Evolutionary conservation across 257 asterid species (phyloP).

Genomic region (Solanum habrochaites): DNA sequence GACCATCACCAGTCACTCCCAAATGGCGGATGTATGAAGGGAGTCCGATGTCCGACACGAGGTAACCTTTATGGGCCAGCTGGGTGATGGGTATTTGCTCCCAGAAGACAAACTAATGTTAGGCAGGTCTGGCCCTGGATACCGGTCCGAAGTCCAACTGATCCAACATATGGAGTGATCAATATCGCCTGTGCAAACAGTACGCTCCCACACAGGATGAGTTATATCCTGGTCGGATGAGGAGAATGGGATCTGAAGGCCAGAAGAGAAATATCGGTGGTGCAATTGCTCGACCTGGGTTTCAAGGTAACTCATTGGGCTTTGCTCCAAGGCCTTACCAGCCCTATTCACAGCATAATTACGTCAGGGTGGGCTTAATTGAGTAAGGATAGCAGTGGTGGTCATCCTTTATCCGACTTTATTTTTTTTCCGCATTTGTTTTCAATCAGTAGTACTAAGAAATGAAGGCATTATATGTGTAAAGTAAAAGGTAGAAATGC

Average conservation of each 20-base stretch:
- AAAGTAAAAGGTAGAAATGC: background rate
- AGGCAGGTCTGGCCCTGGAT: background rate
- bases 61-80: conserved; percentile 5
- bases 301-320: conserved; percentile 16
- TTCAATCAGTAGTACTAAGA: background rate
- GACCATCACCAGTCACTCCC: background rate
- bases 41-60: conserved; percentile 7
- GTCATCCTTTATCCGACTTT: background rate
- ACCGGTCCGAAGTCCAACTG: conserved; percentile 4
- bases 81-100: conserved; percentile 10
- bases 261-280: conserved; percentile 6
- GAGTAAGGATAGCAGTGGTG: conserved; percentile 47
- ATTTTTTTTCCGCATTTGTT: background rate
- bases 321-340: conserved; percentile 44
- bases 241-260: conserved; percentile 5
- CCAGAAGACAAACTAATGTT: background rate
- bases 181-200: conserved; percentile 28
- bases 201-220: conserved; percentile 44
- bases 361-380: conserved; percentile 67
- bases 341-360: conserved; percentile 24
- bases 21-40: conserved; percentile 19
- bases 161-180: conserved; percentile 10
- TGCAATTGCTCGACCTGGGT: conserved; percentile 5
- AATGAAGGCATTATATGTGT: background rate
- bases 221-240: conserved; percentile 16